These are phyloP conservation scores for Cercospora berteroae DNA, from an alignment of 2,329 filamentous ascomycete species.

Conservation along the genomic window DNA sequence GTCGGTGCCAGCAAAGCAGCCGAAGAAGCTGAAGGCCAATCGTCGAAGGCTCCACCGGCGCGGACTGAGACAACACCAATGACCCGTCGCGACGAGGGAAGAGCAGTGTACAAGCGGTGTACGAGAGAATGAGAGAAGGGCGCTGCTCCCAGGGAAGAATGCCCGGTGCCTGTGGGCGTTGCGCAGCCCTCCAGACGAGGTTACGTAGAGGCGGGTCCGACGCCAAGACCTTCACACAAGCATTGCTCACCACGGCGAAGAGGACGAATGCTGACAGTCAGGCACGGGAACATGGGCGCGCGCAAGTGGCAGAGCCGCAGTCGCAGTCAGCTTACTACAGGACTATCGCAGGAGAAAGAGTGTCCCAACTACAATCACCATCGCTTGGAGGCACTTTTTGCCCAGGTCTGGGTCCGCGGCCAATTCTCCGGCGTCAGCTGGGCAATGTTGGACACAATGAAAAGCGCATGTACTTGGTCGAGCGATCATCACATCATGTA, in stretches of 20 bases:
- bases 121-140: background rate
- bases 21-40: slow-evolving; percentile 7
- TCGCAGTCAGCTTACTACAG: background rate
- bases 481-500: background rate
- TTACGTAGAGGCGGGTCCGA: background rate
- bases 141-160: background rate
- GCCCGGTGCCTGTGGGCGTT: slow-evolving; percentile 1
- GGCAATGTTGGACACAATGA: background rate
- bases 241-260: background rate
- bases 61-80: background rate
- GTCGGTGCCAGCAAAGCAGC: slow-evolving; percentile 19
- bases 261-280: background rate
- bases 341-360: background rate
- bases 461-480: background rate
- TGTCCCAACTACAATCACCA: background rate
- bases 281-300: background rate
- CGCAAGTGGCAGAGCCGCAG: background rate
- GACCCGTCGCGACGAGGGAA: background rate
- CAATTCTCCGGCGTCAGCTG: background rate
- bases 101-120: background rate
- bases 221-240: background rate
- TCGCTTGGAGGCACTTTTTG: background rate
- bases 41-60: slow-evolving; percentile 1
- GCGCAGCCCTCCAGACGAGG: background rate
- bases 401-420: background rate